Evolutionary conservation across 2,329 filamentous ascomycete species (phyloP).

Genomic region (Fusarium chuoi): DNA sequence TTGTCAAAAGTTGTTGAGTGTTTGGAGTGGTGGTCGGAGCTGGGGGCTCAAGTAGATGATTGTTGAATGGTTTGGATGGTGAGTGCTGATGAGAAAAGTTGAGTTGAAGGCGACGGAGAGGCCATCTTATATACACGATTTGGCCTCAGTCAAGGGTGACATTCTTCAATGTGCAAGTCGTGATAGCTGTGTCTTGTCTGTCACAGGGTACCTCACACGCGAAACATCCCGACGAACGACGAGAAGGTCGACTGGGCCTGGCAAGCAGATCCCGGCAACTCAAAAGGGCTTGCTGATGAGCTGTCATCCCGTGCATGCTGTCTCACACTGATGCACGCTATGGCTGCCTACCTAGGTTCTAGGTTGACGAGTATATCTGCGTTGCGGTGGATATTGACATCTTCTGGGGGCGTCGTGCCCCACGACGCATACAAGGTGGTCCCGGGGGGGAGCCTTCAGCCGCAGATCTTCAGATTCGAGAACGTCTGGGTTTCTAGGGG

Average conservation of each 20-base stretch:
- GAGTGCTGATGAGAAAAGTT: slow-evolving; percentile 35
- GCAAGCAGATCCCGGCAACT: slow-evolving; percentile 23
- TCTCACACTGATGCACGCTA: slow-evolving; percentile 40
- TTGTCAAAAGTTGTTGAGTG: slow-evolving; percentile 27
- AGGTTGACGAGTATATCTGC: slow-evolving; percentile 4
- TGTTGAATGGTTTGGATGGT: slow-evolving; percentile 38
- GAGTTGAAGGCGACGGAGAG: slow-evolving; percentile 19
- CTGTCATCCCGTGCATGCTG: slow-evolving; percentile 29
- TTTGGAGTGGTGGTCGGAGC: slow-evolving; percentile 22
- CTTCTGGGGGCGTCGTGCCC: slow-evolving; percentile 13
- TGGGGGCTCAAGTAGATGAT: slow-evolving; percentile 39
- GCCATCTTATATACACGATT: slow-evolving; percentile 42
- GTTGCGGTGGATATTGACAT: slow-evolving; percentile 22
- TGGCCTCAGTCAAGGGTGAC: slow-evolving; percentile 3
- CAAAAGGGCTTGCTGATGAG: slow-evolving; percentile 34
- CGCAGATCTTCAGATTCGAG: slow-evolving; percentile 21
- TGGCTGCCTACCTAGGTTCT: slow-evolving; percentile 1
- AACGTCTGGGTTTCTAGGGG: slow-evolving; percentile 25
- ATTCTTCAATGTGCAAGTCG: slow-evolving; percentile 17
- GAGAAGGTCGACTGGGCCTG: slow-evolving; percentile 2
- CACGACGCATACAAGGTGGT: neutral
- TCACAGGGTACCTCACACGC: slow-evolving; percentile 14
- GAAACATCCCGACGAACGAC: slow-evolving; percentile 30
- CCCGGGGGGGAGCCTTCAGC: neutral
- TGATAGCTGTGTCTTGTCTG: slow-evolving; percentile 12